Base-by-base conservation (phyloP, 805 yeast species). In the Priceomyces fermenticarens region DNA sequence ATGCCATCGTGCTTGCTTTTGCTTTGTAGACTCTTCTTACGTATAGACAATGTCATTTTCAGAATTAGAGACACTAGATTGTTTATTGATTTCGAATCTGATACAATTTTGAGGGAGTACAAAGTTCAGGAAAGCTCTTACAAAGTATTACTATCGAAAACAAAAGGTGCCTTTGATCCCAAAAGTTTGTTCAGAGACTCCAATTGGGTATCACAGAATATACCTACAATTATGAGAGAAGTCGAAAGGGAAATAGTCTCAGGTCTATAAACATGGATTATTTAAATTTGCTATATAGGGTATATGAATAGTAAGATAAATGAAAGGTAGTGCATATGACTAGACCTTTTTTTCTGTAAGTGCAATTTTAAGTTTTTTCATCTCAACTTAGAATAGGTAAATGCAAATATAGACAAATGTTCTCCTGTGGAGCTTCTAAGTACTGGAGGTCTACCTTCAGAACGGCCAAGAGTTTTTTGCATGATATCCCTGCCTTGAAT, bases 11-110 rank as follows among this genome's bases (percentile, higher is more conserved):
- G 96, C 45, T 57, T 93, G 48, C 65, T 93, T 30, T 52, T 91
- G 27, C 67, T 93, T 35, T 78, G 83, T 37, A 73, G 98, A 35
- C 78, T 91, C 51, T 91, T 88, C 57, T 62, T 93, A 44, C 73
- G 98, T 35, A 95, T 93, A 5, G 99, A 93, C 63, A 83, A 87
- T 49, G 99, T 93, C 4, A 65, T 89, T 15, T 79, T 91, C 54
- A 68, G 96, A 48, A 77, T 93, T 4, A 71, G 88, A 46, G 99
- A 93, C 55, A 85, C 96, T 0, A 70, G 99, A 42, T 65, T 90
- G 0, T 91, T 76, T 61, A 73, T 93, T 14, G 97, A 91, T 55
- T 82, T 87, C 52, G 78, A 71, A 28, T 75, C 80, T 3, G 73
- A 78, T 50, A 48, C 67, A 48, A 75, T 91, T 2, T 66, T 91